Evolutionary conservation across 1,284 basidiomycete species (phyloP), one percentile per base, ranked within the genome.

Genomic region (Pisolithus thermaeus): DNA sequence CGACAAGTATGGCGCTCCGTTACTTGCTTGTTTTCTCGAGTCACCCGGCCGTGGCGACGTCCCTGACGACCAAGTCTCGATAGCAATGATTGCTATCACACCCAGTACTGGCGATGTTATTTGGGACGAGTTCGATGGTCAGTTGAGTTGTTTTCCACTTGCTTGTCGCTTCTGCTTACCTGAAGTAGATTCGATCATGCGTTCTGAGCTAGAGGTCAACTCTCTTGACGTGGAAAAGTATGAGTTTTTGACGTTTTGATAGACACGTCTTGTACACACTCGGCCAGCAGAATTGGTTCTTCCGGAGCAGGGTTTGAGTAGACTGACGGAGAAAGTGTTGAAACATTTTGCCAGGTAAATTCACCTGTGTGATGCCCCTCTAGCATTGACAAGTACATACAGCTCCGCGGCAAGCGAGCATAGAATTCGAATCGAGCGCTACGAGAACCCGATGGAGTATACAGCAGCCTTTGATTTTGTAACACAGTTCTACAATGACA

Each of bases 61-160:
- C 4, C 61, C 68, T 0, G 81, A 83, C 52, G 84, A 84, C 42
- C 70, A 72, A 25, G 80, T 90, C 1, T 70, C 65, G 5, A 77
- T 97, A 43, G 87, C 84, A 1, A 73, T 97, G 64, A 78, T 97
- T 44, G 81, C 84, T 18, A 84, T 97, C 16, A 83, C 85, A 49
- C 90, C 93, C 0, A 84, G 84, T 47, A 97, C 93, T 0, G 95
- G 95, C 1, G 90, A 95, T 58, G 84, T 98, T 2, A 74, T 93
- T 1, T 98, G 91, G 81, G 96, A 99, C 61, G 82, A 90, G 56
- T 97, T 94, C 63, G 77, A 87, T 49, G 91, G 90, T 87, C 56
- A 52, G 62, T 52, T 50, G 4, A 32, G 35, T 44, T 50, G 36
- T 28, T 3, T 11, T 4, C 16, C 14, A 44, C 4, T 9, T 16